Percentiles rank a stretch among this genome's conserved stretches.
phyloP scores from a whole-genome alignment of 2,329 filamentous ascomycete species.

The Aspergillus ochraceoroseus region DNA sequence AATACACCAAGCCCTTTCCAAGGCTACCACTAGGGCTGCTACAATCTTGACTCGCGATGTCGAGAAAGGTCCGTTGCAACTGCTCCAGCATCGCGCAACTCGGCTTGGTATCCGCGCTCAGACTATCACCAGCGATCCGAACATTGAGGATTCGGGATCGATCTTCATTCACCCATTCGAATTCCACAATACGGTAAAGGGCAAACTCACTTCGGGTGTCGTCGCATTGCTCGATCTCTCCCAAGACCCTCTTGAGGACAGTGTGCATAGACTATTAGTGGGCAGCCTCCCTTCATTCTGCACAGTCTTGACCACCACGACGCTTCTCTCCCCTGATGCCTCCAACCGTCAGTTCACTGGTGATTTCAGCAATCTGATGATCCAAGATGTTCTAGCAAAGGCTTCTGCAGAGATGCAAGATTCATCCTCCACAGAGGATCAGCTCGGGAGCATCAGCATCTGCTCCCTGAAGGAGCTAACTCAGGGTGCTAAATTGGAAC shows the following conservation, averaged over 20 bases:
- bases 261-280: too few relatives aligned
- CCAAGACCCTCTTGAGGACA: not conserved
- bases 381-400: too few relatives aligned
- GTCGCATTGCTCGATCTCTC: not conserved
- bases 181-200: not conserved
- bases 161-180: not conserved
- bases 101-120: not conserved
- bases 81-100: not conserved
- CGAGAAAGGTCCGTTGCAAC: not conserved
- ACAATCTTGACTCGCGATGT: not conserved
- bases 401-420: too few relatives aligned
- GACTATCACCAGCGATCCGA: not conserved
- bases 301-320: too few relatives aligned
- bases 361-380: too few relatives aligned
- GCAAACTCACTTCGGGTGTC: not conserved
- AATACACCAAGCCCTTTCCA: too few relatives aligned
- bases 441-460: not conserved
- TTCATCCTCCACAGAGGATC: too few relatives aligned
- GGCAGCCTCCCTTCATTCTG: too few relatives aligned
- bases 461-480: not conserved
- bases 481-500: not conserved
- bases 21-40: not conserved
- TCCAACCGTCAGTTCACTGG: too few relatives aligned
- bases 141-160: not conserved
- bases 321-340: too few relatives aligned